Evolutionary conservation across 768 basidiomycete genomes (phyloP), one percentile per base, ranked within the genome.

Genomic region (Boletales sp.): DNA sequence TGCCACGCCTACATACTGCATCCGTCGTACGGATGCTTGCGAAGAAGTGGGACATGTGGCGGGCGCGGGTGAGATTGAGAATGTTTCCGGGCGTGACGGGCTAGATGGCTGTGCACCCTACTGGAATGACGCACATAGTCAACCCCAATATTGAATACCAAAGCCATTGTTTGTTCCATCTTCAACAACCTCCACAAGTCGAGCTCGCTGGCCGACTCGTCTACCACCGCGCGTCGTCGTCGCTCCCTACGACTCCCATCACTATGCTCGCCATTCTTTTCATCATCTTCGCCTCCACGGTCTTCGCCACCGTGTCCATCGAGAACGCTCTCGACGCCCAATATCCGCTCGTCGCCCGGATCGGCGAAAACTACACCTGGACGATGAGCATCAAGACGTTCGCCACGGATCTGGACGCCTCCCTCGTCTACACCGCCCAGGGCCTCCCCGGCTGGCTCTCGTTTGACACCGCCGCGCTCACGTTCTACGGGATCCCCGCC

Each of bases 321-420:
- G 62, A 72, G 42, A 78, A 79, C 63, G 81, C 88, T 28, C 71
- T 91, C 36, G 74, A 81, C 53, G 72, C 74, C 31, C 94, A 98
- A 70, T 79, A 83, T 39, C 92, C 94, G 17, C 75, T 77, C 38
- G 80, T 96, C 53, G 92, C 90, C 18, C 83, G 90, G 51, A 68
- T 84, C 35, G 72, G 74, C 61, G 57, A 78, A 47, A 72, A 74
- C 39, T 98, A 80, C 65, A 72, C 75, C 41, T 97, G 90, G 85
- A 67, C 82, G 13, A 75, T 90, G 58, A 78, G 85, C 54, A 60
- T 72, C 4, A 61, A 68, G 43, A 92, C 93, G 0, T 95, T 94
- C 69, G 61, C 66, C 30, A 77, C 79, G 9, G 57, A 70, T 31
- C 64, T 68, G 54, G 79, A 72, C 51, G 39, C 65, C 40, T 54